A percentile compares a stretch with the other conserved stretches of the same genome.
Evolutionary conservation across 2,329 filamentous ascomycete genomes (phyloP).

Genomic region (Calonectria pauciramosa): DNA sequence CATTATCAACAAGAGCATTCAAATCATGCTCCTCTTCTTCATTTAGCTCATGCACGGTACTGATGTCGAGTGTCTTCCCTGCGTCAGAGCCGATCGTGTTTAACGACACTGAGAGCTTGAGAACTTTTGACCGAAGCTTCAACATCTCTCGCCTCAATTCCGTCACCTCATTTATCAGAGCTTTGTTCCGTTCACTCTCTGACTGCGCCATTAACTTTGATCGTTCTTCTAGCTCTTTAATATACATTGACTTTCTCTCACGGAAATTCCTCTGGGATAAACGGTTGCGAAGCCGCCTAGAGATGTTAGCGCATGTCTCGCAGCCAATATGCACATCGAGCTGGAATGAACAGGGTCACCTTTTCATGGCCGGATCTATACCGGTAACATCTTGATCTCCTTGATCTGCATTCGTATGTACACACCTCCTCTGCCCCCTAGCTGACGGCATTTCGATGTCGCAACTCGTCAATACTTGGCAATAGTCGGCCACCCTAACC

Average conservation of each 20-base stretch:
- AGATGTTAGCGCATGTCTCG: not conserved
- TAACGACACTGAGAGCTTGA: not conserved
- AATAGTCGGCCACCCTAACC: too few species aligned
- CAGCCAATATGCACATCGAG: too few species aligned
- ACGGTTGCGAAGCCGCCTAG: conserved; percentile 2
- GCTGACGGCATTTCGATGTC: too few species aligned
- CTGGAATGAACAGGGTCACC: too few species aligned
- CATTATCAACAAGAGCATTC: not conserved
- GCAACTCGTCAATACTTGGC: too few species aligned
- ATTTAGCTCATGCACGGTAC: not conserved
- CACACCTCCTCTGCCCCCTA: too few species aligned
- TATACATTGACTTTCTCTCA: conserved; percentile 12
- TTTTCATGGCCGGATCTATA: too few species aligned
- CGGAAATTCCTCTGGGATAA: conserved; percentile 9
- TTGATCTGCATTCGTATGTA: too few species aligned
- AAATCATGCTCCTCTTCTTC: not conserved
- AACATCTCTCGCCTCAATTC: not conserved
- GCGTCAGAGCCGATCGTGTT: not conserved
- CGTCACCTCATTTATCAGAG: not conserved
- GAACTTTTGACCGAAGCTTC: not conserved
- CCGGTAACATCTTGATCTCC: too few species aligned
- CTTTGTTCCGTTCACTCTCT: conserved; percentile 4
- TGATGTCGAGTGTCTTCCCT: not conserved
- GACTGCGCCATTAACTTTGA: not conserved
- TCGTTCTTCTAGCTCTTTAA: conserved; percentile 12